Evolutionary conservation across 2,329 filamentous ascomycete species (phyloP), one percentile per base, ranked within the genome.

Genomic region (Penicillium corylophilum): DNA sequence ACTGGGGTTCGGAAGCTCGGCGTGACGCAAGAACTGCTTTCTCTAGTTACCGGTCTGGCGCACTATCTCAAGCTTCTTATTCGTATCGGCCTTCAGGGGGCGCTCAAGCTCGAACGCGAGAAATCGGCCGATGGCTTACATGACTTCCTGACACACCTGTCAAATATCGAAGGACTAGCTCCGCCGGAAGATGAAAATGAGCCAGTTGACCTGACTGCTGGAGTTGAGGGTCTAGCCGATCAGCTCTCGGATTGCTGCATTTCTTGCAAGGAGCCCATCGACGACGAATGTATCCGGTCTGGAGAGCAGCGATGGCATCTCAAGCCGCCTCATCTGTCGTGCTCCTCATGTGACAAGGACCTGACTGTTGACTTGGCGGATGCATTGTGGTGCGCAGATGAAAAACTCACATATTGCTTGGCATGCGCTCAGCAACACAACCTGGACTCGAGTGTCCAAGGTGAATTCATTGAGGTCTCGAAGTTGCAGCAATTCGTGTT

Each of bases 41-140:
- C 93, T 6, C 81, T 99, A 7, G 94, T 99, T 47, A 99, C 94
- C 35, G 93, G 94, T 31, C 81, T 99, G 46, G 94, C 94, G 16
- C 94, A 99, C 72, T 99, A 99, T 68, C 83, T 99, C 48, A 99
- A 99, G 73, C 87, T 99, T 29, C 83, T 99, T 53, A 99, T 99
- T 64, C 86, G 94, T 44, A 99, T 99, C 63, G 96, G 94, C 67
- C 81, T 99, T 24, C 95, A 97, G 69, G 94, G 93, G 28, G 88
- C 94, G 6, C 77, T 99, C 42, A 93, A 91, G 65, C 82, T 97
- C 35, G 94, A 99, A 72, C 86, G 90, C 50, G 93, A 97, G 64
- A 86, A 86, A 44, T 79, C 82, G 46, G 87, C 88, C 1, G 86
- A 88, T 57, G 90, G 90, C 10, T 77, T 99, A 22, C 87, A 90